Base-by-base conservation (phyloP, 805 yeast genomes). In the Barnettozyma populi region DNA sequence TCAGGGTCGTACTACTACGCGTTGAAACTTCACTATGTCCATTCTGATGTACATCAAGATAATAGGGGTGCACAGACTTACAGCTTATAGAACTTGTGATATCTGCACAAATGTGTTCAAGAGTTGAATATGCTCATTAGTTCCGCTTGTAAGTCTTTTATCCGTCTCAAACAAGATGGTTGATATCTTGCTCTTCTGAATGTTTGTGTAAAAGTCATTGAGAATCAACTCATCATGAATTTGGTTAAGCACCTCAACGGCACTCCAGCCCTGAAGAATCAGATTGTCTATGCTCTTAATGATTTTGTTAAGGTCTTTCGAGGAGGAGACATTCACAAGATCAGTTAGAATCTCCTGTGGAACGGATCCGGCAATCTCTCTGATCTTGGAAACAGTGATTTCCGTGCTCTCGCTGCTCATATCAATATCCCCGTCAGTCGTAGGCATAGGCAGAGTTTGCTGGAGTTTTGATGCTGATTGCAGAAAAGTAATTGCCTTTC, bases 401-500 rank as follows among this genome's bases (percentile, higher is more conserved):
- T 50, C 50, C 0, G 44, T 36, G 3, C 25, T 16, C 19, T 37
- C 38, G 44, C 59, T 51, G 2, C 65, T 66, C 11, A 68, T 62
- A 25, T 70, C 73, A 1, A 65, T 74, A 43, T 63, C 70, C 20
- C 51, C 54, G 47, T 59, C 59, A 4, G 34, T 43, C 7, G 47
- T 32, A 24, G 39, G 38, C 4, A 41, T 32, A 24, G 39, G 38
- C 4, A 41, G 29, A 7, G 50, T 34, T 45, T 65, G 34, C 46
- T 74, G 73, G 48, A 84, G 66, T 54, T 79, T 82, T 32, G 89
- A 77, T 10, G 95, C 86, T 34, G 94, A 84, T 67, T 94, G 99
- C 39, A 94, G 73, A 49, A 82, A 77, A 2, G 97, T 94, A 54
- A 94, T 90, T 8, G 97, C 96, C 57, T 83, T 86, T 70, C 99